Base-by-base conservation (phyloP, 1,284 basidiomycete species). In the Ustilago tritici region DNA sequence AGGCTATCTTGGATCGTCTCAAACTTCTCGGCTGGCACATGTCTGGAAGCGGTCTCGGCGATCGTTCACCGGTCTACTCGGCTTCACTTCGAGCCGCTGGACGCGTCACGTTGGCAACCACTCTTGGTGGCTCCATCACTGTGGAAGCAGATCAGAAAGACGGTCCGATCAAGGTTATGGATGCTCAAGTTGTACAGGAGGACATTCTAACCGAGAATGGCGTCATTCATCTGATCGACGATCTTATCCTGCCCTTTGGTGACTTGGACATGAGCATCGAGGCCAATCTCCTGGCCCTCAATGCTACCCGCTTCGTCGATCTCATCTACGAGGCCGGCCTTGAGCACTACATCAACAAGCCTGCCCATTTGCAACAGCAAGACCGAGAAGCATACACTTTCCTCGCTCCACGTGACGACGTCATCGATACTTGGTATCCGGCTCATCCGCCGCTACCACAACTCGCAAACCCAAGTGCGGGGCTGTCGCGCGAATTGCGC, bases 241-340 rank as follows among this genome's bases (percentile, higher is more conserved):
- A 90, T 14, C 89, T 99, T 28, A 90, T 99, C 14, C 86, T 97
- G 14, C 93, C 95, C 1, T 89, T 90, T 0, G 91, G 90, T 9
- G 89, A 92, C 36, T 90, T 99, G 53, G 89, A 90, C 76, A 88
- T 96, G 52, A 96, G 94, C 1, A 92, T 95, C 6, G 96, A 99
- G 88, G 98, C 99, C 87, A 95, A 91, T 72, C 90, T 97, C 6
- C 89, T 96, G 28, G 90, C 93, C 0, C 89, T 98, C 68, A 94
- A 98, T 82, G 97, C 95, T 84, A 93, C 93, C 0, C 90, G 90
- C 35, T 98, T 99, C 85, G 94, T 99, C 55, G 90, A 95, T 76
- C 90, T 98, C 82, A 94, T 96, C 75, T 89, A 92, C 81, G 91
- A 91, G 17, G 86, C 84, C 6, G 82, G 80, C 32, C 79, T 88